Conservation (phyloP, 768 basidiomycete species). For the Inosperma sp. region DNA sequence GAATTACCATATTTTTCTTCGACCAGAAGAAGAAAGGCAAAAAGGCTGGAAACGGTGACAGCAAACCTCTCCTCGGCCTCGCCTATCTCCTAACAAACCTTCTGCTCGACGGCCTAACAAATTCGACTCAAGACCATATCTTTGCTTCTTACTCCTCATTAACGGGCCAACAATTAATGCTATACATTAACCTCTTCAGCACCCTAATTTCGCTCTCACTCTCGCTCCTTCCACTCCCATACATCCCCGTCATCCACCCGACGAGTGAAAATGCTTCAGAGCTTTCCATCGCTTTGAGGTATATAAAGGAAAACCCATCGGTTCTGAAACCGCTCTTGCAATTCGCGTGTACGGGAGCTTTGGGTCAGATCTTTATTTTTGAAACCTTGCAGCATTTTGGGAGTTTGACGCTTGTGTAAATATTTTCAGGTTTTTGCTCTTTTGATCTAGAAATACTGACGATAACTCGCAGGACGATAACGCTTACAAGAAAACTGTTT, state of each 20-base stretch:
- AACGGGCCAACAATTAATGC: conserved; percentile 98
- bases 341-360: conserved; percentile 85
- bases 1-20: conserved; percentile 78
- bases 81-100: conserved; percentile 81
- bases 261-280: conserved; percentile 56
- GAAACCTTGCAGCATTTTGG: conserved; percentile 92
- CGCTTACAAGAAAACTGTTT: conserved; percentile 93
- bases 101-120: conserved; percentile 85
- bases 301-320: conserved; percentile 73
- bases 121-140: conserved; percentile 96
- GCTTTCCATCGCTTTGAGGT: conserved; percentile 61
- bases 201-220: conserved; percentile 68
- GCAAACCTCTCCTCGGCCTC: conserved; percentile 54
- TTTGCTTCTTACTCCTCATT: conserved; percentile 65
- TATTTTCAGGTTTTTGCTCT: background rate
- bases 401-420: conserved; percentile 79
- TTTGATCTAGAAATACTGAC: conserved; percentile 4
- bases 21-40: conserved; percentile 38
- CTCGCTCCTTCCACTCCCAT: conserved; percentile 67
- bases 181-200: conserved; percentile 91
- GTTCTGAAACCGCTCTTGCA: conserved; percentile 69
- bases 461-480: conserved; percentile 66
- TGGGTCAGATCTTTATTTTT: conserved; percentile 97
- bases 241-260: conserved; percentile 80
- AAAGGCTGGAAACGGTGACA: conserved; percentile 30